Evolutionary conservation across 2,329 filamentous ascomycete genomes (phyloP), one percentile per base, ranked within the genome.

Genomic region (Colletotrichum salicis): DNA sequence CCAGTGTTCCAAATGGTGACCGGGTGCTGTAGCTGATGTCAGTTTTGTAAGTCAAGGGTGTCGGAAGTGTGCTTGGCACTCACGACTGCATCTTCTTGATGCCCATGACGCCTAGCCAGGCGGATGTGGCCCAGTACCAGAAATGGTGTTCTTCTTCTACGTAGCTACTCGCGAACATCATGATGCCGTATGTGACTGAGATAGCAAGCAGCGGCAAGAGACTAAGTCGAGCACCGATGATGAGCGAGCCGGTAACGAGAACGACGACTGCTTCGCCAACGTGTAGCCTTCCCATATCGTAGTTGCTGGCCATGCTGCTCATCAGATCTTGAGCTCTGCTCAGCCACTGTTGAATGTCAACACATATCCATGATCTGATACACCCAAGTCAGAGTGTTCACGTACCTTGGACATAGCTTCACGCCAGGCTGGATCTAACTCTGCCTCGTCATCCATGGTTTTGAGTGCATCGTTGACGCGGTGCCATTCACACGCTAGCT

Each of bases 161-260:
- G 80, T 96, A 99, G 78, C 95, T 98, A 79, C 94, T 97, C 11
- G 95, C 96, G 82, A 98, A 98, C 95, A 98, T 98, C 90, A 98
- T 97, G 48, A 90, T 80, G 1, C 92, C 91, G 78, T 98, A 97
- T 0, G 88, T 81, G 0, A 91, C 59, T 0, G 88, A 88, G 35
- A 91, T 84, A 2, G 87, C 73, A 4, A 84, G 74, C 62, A 93
- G 84, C 4, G 86, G 85, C 10, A 79, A 68, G 12, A 85, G 76
- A 48, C 54, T 71, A n/a, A 67, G 8, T 54, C 67, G n/a, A 71
- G 66, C 11, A 68, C 73, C 6, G 73, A 71, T 35, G 79, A 74
- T 24, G 4, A 72, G 45, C 15, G 62, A 56, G 15, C 33, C 33
- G 48, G 58, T 31, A n/a, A 35, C 11, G 24, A 63, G 48, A 33